Conservation (phyloP, 805 yeast genomes). For the Isabelozyma gotoi region DNA sequence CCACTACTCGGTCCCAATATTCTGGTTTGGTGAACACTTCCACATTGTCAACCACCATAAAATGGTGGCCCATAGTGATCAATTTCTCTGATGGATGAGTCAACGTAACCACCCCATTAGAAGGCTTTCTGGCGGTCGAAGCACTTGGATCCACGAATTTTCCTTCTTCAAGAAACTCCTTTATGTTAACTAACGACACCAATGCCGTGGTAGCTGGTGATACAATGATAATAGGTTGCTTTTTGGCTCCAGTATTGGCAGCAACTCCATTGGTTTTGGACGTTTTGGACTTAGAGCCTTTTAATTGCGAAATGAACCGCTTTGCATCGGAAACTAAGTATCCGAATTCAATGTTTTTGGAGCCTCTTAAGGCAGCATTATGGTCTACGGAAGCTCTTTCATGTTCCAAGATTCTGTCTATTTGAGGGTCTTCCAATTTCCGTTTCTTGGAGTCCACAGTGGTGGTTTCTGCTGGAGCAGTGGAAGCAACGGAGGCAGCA, state of each 20-base stretch:
- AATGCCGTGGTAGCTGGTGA: constrained; percentile 46
- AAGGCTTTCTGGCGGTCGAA: constrained; percentile 28
- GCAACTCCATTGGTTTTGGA: constrained; percentile 4
- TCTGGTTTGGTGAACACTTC: constrained; percentile 85
- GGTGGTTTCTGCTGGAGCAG: constrained; percentile 6
- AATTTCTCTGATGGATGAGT: constrained; percentile 56
- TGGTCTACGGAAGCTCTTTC: constrained; percentile 58
- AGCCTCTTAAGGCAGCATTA: constrained; percentile 62
- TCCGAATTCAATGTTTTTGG: constrained; percentile 65
- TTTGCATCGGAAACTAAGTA: constrained; percentile 67
- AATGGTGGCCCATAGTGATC: constrained; percentile 52
- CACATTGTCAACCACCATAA: constrained; percentile 83
- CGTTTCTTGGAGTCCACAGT: constrained; percentile 14
- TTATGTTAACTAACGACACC: constrained; percentile 38
- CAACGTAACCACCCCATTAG: constrained; percentile 46
- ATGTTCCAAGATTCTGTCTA: constrained; percentile 43
- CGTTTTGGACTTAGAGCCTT: constrained; percentile 18
- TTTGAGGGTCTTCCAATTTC: constrained; percentile 46
- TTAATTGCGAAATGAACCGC: constrained; percentile 53
- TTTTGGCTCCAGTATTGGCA: constrained; percentile 18
- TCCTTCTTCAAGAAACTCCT: constrained; percentile 64
- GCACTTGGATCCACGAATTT: constrained; percentile 56
- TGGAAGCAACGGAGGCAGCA: constrained; percentile 3
- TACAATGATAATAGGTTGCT: constrained; percentile 44
- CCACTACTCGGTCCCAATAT: constrained; percentile 97